Conservation (phyloP, 2,329 filamentous ascomycete genomes). For the Dothideomycetes sp. region DNA sequence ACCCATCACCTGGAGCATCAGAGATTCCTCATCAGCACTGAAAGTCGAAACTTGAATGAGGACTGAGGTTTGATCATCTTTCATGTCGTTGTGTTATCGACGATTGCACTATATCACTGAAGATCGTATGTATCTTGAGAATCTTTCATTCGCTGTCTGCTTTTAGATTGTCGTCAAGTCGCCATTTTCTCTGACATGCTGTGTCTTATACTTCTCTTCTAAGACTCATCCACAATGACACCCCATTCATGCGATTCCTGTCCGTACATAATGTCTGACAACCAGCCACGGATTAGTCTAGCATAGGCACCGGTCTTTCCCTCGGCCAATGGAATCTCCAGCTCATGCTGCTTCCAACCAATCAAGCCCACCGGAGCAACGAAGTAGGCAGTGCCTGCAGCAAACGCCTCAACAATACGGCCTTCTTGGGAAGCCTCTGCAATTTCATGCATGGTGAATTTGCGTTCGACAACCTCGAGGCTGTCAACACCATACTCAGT, state of each 20-base stretch:
- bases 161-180: too few species aligned
- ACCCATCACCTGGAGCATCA: too few species aligned
- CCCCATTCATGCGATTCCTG: conserved; percentile 40
- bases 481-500: conserved; percentile 13
- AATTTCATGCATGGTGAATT: conserved; percentile 25
- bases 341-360: conserved; percentile 36
- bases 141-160: too few species aligned
- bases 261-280: conserved; percentile 43
- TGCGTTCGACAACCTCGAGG: conserved; percentile 47
- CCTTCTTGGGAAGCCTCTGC: conserved; percentile 15
- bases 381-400: conserved; percentile 67
- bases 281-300: conserved; percentile 35
- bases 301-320: conserved; percentile 32
- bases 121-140: too few species aligned
- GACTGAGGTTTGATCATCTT: too few species aligned
- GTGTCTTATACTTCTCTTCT: too few species aligned
- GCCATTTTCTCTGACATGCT: too few species aligned
- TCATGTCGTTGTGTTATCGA: too few species aligned
- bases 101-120: too few species aligned
- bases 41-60: too few species aligned
- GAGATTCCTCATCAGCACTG: too few species aligned
- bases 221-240: conserved; percentile 32
- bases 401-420: conserved; percentile 68
- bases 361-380: conserved; percentile 38
- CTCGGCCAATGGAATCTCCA: conserved; percentile 32